Evolutionary conservation across 164 flowering plant genomes (phyloP).

Genomic region (Vitis rupestris): DNA sequence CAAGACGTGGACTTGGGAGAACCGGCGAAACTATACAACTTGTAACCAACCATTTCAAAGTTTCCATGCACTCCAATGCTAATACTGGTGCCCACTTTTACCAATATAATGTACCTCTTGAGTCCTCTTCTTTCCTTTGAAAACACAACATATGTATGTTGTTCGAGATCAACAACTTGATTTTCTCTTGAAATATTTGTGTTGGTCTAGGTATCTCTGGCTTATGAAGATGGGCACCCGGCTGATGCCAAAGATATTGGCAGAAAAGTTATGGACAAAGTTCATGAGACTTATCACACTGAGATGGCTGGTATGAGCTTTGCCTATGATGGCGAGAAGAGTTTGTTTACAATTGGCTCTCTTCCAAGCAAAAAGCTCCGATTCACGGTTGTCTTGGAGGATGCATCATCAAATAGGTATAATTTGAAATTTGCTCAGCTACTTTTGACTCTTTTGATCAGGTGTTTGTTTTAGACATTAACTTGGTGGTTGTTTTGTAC

Average conservation of each 20-base stretch:
- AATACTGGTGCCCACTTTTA: conserved; percentile 60
- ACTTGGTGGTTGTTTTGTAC: neutral
- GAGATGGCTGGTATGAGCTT: conserved; percentile 72
- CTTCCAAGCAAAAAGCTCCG: conserved; percentile 79
- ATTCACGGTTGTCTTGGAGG: conserved; percentile 82
- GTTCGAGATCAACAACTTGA: neutral
- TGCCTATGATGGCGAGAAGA: conserved; percentile 96
- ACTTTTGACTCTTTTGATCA: neutral
- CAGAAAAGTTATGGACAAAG: conserved; percentile 67
- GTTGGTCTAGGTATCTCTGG: conserved; percentile 55
- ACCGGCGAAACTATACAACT: conserved; percentile 60
- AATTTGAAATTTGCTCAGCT: neutral
- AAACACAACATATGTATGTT: too few relatives aligned
- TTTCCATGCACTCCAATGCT: conserved; percentile 26
- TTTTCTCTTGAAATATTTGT: neutral
- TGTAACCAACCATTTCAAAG: conserved; percentile 73
- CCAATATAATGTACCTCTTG: conserved; percentile 80
- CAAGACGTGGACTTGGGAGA: conserved; percentile 59
- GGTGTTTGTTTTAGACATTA: neutral
- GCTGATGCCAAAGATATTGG: conserved; percentile 87
- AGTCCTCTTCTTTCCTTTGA: too few relatives aligned
- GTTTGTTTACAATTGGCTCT: conserved; percentile 79
- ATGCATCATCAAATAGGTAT: conserved; percentile 59
- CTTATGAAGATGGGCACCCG: conserved; percentile 82
- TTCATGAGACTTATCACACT: conserved; percentile 62